Conservation (phyloP, 31 red algal species). For the Porphyra umbilicalis region DNA sequence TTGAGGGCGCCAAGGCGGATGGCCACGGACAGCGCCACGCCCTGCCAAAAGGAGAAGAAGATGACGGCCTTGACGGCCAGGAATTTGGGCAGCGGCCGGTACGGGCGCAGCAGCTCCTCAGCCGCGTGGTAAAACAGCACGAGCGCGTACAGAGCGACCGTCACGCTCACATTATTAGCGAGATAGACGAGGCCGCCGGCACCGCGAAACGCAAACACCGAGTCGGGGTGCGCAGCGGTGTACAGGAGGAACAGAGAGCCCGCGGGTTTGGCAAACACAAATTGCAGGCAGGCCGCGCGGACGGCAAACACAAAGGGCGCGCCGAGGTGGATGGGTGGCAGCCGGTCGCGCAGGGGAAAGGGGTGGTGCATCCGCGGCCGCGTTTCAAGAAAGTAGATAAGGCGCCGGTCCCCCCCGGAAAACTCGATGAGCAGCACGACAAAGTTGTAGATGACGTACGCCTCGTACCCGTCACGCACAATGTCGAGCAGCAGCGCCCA, state of each 20-base stretch:
- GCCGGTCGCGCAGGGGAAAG: slow-evolving; percentile 41
- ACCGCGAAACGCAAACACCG: slow-evolving; percentile 4
- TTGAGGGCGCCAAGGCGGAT: slow-evolving; percentile 45
- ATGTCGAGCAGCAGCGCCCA: slow-evolving; percentile 54
- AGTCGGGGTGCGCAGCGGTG: slow-evolving; percentile 10
- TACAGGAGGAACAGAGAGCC: slow-evolving; percentile 31
- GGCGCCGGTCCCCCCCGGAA: slow-evolving; percentile 74
- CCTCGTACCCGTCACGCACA: slow-evolving; percentile 91
- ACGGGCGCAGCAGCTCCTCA: slow-evolving; percentile 55
- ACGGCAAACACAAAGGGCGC: slow-evolving; percentile 70
- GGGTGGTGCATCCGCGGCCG: slow-evolving; percentile 82
- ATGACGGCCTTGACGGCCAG: slow-evolving; percentile 84
- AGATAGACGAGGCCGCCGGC: slow-evolving; percentile 9
- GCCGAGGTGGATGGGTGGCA: slow-evolving; percentile 64
- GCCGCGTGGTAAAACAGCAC: slow-evolving; percentile 84
- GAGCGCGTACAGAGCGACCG: slow-evolving; percentile 78
- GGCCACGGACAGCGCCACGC: slow-evolving; percentile 59
- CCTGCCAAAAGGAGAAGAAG: slow-evolving; percentile 97
- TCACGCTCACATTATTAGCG: slow-evolving; percentile 66
- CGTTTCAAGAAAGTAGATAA: slow-evolving; percentile 73
- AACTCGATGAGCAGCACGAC: slow-evolving; percentile 88
- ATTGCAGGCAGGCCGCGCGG: slow-evolving; percentile 72
- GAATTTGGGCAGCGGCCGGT: slow-evolving; percentile 85
- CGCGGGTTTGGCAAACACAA: slow-evolving; percentile 84
- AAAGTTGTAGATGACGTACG: slow-evolving; percentile 96